phyloP scores from a whole-genome alignment of 148 eudicot species.

The Amaranthus palmeri region DNA sequence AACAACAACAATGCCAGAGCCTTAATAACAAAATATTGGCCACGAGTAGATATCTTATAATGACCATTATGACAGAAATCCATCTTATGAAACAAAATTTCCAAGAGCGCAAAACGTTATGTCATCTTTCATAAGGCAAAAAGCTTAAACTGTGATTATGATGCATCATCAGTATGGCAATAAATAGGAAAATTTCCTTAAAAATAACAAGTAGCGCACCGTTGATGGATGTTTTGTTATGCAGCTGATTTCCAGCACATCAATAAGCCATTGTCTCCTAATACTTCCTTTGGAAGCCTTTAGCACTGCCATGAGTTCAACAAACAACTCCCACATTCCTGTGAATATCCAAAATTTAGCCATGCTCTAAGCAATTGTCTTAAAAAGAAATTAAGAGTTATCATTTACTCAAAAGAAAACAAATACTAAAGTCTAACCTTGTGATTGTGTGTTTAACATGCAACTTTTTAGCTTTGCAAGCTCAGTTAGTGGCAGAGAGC shows the following conservation, averaged over 20 bases:
- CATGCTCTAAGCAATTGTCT: background rate
- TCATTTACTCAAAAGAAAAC: background rate
- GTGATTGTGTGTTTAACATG: constrained; percentile 42
- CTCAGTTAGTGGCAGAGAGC: constrained; percentile 60
- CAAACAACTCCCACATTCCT: constrained; percentile 73
- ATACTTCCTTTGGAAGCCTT: constrained; percentile 57
- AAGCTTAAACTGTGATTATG: background rate
- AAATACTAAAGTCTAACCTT: constrained; percentile 39
- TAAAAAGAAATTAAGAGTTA: background rate
- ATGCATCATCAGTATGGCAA: background rate
- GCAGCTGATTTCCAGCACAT: constrained; percentile 73
- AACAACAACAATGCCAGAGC: no score
- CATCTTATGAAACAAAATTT: no score
- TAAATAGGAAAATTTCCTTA: background rate
- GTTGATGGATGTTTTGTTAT: constrained; percentile 77
- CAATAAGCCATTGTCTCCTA: constrained; percentile 82
- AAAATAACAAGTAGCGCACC: constrained; percentile 33
- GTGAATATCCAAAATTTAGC: constrained; percentile 22
- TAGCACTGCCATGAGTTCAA: constrained; percentile 58
- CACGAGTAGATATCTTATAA: no score
- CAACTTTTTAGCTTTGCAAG: constrained; percentile 62
- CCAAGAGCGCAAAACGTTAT: no score
- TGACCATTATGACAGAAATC: no score
- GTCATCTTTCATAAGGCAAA: background rate
- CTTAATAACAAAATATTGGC: no score